Evolutionary conservation across 495 filamentous ascomycete species (phyloP), one percentile per base, ranked within the genome.

Genomic region (Talaromyces nanjingensis): DNA sequence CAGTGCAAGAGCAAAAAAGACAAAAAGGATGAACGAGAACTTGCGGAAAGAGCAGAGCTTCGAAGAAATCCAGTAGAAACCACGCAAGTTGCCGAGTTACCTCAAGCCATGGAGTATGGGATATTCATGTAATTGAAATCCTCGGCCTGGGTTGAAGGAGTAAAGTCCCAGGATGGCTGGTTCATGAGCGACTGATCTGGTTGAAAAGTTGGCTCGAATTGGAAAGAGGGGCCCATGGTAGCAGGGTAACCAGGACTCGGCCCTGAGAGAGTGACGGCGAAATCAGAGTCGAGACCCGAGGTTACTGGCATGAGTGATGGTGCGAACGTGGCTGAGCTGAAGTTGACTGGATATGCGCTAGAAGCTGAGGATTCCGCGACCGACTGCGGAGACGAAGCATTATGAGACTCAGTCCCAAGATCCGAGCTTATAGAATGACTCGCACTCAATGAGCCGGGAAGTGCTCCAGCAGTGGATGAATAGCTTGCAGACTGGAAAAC

Each of bases 401-500:
- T 73, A 16, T 74, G 74, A 62, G 74, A 65, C 60, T 80, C 76
- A 33, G 76, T 73, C 42, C 74, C 71, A 14, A 74, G 75, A 58
- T 81, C 76, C 14, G 81, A 81, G 39, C 73, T 72, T 66, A 72
- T 77, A 56, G 73, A 61, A 63, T 77, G 79, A 63, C 67, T 76
- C 14, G 72, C 70, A 20, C 68, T 75, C 58, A 75, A 73, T 12
- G 78, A 71, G 16, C 75, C 75, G 12, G 74, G 70, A 25, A 79
- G 72, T 22, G 78, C 72, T 16, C 78, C 73, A 47, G 80, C 77
- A 22, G 79, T 83, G 20, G 81, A 83, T 12, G 79, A 79, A 62
- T 82, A 82, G 65, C 79, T 82, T 25, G 78, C 81, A 54, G 80
- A 84, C 81, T 84, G 53, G 3, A 47, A 14, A 55, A 14, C 22